These are phyloP conservation scores for Teratosphaeria viscida DNA, from an alignment of 2,329 filamentous ascomycete genomes.

Conservation along the genomic window DNA sequence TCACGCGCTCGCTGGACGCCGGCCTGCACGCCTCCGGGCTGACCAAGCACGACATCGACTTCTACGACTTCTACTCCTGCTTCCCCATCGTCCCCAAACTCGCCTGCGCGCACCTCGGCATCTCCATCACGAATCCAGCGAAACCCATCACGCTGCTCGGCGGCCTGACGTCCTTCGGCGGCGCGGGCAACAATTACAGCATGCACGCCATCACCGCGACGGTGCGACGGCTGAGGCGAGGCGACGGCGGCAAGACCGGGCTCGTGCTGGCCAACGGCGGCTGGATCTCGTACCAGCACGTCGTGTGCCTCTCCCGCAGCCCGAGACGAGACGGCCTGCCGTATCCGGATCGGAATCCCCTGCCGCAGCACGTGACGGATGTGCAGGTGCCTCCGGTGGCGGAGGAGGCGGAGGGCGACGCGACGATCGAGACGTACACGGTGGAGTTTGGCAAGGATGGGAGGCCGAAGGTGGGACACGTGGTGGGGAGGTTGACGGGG, in stretches of 20 bases:
- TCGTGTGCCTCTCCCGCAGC: constrained; percentile 44
- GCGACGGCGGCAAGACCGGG: constrained; percentile 36
- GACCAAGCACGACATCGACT: constrained; percentile 43
- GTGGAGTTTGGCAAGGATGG: constrained; percentile 47
- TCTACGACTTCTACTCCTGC: constrained; percentile 58
- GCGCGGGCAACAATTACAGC: constrained; percentile 61
- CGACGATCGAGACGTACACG: constrained; percentile 51
- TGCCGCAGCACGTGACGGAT: constrained; percentile 33
- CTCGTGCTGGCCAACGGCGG: constrained; percentile 57
- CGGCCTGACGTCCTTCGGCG: constrained; percentile 58
- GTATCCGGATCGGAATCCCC: constrained; percentile 40
- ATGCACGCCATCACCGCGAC: constrained; percentile 54
- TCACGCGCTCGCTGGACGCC: constrained; percentile 47
- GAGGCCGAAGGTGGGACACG: constrained; percentile 23
- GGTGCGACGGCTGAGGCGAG: constrained; percentile 41
- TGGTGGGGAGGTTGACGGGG: constrained; percentile 24
- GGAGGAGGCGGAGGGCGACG: constrained; percentile 40
- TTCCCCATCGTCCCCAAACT: constrained; percentile 62
- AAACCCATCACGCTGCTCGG: constrained; percentile 53
- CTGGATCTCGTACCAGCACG: constrained; percentile 55
- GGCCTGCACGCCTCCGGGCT: constrained; percentile 41
- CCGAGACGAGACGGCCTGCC: constrained; percentile 28
- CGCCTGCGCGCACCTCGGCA: constrained; percentile 48
- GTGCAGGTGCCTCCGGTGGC: constrained; percentile 31
- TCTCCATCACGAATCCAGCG: constrained; percentile 35